Base-by-base conservation (phyloP, 163 green algal species). In the Scenedesmus sp. region DNA sequence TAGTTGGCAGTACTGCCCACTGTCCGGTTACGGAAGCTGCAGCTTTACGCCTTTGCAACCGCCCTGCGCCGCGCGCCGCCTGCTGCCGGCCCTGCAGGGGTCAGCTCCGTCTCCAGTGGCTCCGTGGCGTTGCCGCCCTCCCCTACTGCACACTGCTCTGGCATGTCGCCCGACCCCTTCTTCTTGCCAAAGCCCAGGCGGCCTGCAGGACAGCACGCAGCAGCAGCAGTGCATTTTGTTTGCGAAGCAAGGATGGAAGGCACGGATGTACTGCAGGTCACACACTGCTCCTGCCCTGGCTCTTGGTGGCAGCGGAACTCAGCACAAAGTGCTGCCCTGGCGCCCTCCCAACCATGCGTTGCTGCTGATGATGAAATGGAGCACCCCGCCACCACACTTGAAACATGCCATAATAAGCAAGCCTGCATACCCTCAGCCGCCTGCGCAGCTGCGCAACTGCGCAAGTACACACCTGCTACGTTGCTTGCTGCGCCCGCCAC, bases 171-270 rank as follows among this genome's bases (percentile, higher is more conserved):
- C 46, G 64, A 26, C 8, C 66, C 82, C 20, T 87, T 59, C 56
- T 87, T 87, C 56, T 66, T 87, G 82, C 54, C 57, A n/a, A 88
- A 76, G 8, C 83, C 83, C 76, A 88, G 20, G n/a, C 83, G 57
- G 2, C 23, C 83, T 88, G 83, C 83, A 88, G 57, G 59, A n/a
- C 52, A 67, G 54, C 57, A 88, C 54, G 3, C 59, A 88, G 12
- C n/a, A 88, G 34, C 0, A 56, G 46, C 77, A 79, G 70, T 81
- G 70, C 26, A 84, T 56, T 26, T 55, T 55, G 23, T 0, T 23
- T 82, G 5, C 23, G 15, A 9, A 82, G 5, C 6, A 1, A 76
- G 66, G 66, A 15, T 76, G 66, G 15, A 46, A 46, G 34, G 34
- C 34, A 46, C 34, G 0, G 0, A 46, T 46, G 34, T 46, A 46